phyloP scores from a whole-genome alignment of 371 early-diverging fungal genomes.

The Circinella umbellata region DNA sequence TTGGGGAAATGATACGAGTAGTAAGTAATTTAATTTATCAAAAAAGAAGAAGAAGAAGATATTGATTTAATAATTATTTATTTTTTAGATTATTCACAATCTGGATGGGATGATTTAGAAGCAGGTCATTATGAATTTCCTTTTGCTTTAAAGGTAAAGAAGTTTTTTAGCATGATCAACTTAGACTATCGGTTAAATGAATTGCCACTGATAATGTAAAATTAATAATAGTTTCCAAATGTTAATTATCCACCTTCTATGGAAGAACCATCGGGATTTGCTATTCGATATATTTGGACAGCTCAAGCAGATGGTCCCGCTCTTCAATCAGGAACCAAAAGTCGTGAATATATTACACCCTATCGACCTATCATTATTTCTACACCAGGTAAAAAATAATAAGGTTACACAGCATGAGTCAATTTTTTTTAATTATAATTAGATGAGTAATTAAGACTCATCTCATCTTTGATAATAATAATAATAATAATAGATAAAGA shows the following conservation, averaged over 20 bases:
- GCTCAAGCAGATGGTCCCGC: constrained; percentile 61
- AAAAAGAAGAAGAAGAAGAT: not conserved
- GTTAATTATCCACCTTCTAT: constrained; percentile 56
- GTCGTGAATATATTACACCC: constrained; percentile 55
- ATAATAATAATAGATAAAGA: constrained; percentile 31
- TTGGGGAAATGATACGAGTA: constrained; percentile 46
- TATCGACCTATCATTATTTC: constrained; percentile 51
- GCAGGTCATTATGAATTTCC: constrained; percentile 59
- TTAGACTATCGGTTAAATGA: not conserved
- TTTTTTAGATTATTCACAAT: constrained; percentile 38
- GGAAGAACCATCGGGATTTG: constrained; percentile 52
- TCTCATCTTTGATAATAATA: no score
- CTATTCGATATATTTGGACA: constrained; percentile 57
- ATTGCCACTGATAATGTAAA: not conserved
- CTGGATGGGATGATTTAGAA: constrained; percentile 61
- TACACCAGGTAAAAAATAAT: constrained; percentile 31
- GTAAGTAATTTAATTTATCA: constrained; percentile 27
- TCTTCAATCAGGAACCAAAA: constrained; percentile 48
- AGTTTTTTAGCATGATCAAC: not conserved
- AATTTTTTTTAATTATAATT: not conserved
- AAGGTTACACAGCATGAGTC: constrained; percentile 15
- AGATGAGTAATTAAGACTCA: not conserved
- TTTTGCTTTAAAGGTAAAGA: constrained; percentile 68
- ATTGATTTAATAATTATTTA: not conserved
- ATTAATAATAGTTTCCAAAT: constrained; percentile 44